Base-by-base conservation (phyloP, 306 rosid species). In the Ormosia emarginata region DNA sequence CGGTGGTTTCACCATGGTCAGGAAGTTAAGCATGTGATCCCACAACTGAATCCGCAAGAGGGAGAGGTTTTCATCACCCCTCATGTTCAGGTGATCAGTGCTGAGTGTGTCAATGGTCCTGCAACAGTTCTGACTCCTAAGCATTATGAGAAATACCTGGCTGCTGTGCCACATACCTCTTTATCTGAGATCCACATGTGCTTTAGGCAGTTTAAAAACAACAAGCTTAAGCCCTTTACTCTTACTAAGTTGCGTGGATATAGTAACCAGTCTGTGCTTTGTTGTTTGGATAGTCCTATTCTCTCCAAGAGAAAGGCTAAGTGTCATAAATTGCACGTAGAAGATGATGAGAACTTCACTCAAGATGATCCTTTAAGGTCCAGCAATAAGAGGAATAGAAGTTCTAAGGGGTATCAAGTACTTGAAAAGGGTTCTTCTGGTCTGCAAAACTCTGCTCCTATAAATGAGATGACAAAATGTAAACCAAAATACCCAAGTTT, bases 51-150 rank as follows among this genome's bases (percentile, higher is more conserved):
- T 82, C 83, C 88, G 84, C 94, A 85, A 74, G 90, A 87, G 18
- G 88, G 88, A 37, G 98, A 93, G 88, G 93, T 93, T 86, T 88
- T 91, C 79, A 90, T 93, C 78, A 93, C 98, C 74, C 88, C 93
- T 83, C 86, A 91, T 86, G 94, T 91, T 79, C 94, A 91, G 85
- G 97, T 93, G 84, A 86, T 93, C 75, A 90, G 91, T 78, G 94
- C 91, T 3, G 94, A 91, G 86, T 93, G 97, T 70, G 78, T 93
- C 71, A 90, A 90, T 71, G 92, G 97, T 67, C 92, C 92, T 79
- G 97, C 98, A 62, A 88, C 79, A 18, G 93, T 93, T 68, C 85
- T 93, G 89, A 90, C 93, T 76, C 92, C 94, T 71, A 89, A 82
- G 83, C 97, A 93, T 84, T 93, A 87, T 70, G 94, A 90, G 85